Conservation (phyloP, 2,329 filamentous ascomycete species). For the Elsinoe fawcettii region DNA sequence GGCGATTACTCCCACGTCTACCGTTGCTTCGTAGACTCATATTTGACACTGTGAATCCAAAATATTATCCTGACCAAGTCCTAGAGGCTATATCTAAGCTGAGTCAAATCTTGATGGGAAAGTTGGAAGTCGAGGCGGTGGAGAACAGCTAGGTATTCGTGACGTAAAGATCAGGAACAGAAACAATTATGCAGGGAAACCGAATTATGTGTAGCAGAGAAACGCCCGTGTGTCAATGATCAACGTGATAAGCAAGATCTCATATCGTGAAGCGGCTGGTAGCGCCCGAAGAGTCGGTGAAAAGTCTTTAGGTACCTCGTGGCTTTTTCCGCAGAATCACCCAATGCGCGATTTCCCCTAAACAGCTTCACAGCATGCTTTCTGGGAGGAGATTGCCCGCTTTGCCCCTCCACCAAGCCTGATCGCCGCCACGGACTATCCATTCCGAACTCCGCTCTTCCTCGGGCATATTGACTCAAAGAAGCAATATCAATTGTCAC, state of each 20-base stretch:
- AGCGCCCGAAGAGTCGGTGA: slow-evolving; percentile 5
- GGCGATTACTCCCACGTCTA: not conserved
- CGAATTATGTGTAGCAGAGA: not conserved
- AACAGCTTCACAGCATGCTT: not conserved
- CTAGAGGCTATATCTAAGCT: not conserved
- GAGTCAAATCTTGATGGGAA: not conserved
- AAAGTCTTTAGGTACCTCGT: slow-evolving; percentile 6
- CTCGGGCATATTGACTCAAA: not conserved
- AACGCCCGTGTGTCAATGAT: slow-evolving; percentile 4
- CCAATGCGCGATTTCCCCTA: not conserved
- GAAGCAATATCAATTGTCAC: not conserved
- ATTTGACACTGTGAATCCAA: slow-evolving; percentile 2
- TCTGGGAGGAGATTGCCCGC: not conserved
- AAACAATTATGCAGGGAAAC: slow-evolving; percentile 7
- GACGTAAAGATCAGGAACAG: slow-evolving; percentile 13
- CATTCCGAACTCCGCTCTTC: not conserved
- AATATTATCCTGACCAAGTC: slow-evolving; percentile 4
- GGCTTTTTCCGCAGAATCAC: not conserved
- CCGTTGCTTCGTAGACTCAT: not conserved
- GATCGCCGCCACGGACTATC: not conserved
- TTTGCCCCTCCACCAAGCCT: not conserved
- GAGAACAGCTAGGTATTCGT: slow-evolving; percentile 1
- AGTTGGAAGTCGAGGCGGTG: slow-evolving; percentile 5
- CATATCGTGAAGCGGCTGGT: not conserved
- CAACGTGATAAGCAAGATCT: slow-evolving; percentile 13